phyloP scores from a whole-genome alignment of 2,329 filamentous ascomycete species.

The Colletotrichum theobromicola region DNA sequence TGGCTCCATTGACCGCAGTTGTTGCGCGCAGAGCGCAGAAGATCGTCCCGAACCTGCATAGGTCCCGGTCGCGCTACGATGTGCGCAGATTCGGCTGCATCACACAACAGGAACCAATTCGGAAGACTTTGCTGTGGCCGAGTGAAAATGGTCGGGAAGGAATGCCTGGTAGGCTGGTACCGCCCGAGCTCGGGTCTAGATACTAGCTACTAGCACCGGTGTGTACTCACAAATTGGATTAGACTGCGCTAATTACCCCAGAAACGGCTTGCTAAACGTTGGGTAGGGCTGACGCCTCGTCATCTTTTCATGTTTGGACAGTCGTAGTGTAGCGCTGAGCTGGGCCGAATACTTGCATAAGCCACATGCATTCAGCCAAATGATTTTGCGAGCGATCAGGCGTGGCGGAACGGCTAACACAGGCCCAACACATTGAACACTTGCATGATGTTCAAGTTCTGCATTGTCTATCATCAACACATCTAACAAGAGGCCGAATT shows the following conservation, averaged over 20 bases:
- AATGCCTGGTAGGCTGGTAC: background rate
- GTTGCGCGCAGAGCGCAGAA: background rate
- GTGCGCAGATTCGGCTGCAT: background rate
- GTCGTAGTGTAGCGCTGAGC: background rate
- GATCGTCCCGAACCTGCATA: background rate
- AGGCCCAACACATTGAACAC: background rate
- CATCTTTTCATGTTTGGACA: background rate
- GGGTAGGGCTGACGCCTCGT: background rate
- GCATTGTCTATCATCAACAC: too few species aligned
- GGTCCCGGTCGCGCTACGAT: background rate
- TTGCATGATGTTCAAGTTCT: too few species aligned
- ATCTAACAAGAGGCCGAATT: too few species aligned
- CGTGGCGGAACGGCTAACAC: background rate
- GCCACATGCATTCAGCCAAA: background rate
- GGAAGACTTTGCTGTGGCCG: background rate
- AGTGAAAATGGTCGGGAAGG: background rate
- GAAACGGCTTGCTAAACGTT: background rate
- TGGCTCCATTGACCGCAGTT: background rate
- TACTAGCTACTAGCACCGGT: background rate
- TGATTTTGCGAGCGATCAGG: fast-evolving
- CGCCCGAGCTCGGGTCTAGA: background rate
- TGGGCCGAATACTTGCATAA: background rate
- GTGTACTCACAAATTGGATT: background rate
- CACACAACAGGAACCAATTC: background rate
- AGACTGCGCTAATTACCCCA: background rate